Evolutionary conservation across 2,329 filamentous ascomycete genomes (phyloP).

Genomic region (Xylariales sp.): DNA sequence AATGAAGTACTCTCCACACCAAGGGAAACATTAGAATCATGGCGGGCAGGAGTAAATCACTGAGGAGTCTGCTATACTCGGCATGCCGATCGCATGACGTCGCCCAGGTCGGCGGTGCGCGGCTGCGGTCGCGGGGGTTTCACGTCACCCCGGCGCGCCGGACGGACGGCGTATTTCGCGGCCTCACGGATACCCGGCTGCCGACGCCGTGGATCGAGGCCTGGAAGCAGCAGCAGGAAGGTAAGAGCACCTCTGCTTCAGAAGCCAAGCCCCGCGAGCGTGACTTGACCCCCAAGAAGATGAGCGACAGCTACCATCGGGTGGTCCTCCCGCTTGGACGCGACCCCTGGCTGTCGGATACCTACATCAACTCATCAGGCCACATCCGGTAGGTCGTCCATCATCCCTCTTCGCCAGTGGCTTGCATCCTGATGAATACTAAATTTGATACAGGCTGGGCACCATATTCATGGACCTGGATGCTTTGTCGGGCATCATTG

Average conservation of each 20-base stretch:
- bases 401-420: too few species aligned
- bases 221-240: constrained; percentile 48
- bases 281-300: constrained; percentile 60
- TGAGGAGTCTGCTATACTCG: neutral
- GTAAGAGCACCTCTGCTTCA: constrained; percentile 18
- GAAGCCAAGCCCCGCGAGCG: constrained; percentile 33
- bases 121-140: constrained; percentile 14
- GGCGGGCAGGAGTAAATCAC: constrained; percentile 1
- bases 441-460: constrained; percentile 46
- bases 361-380: constrained; percentile 71
- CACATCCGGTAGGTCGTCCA: constrained; percentile 56
- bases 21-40: neutral
- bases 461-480: constrained; percentile 78
- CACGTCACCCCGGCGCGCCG: constrained; percentile 15
- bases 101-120: neutral
- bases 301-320: constrained; percentile 67
- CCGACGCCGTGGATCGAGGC: constrained; percentile 66
- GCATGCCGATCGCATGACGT: neutral
- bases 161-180: constrained; percentile 33
- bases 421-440: too few species aligned
- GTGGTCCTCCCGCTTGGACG: constrained; percentile 66
- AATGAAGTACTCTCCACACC: too few species aligned
- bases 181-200: constrained; percentile 27
- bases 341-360: constrained; percentile 74
- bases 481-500: constrained; percentile 70